Evolutionary conservation across 331 rosid species (phyloP), one percentile per base, ranked within the genome.

Genomic region (Quercus lobata): DNA sequence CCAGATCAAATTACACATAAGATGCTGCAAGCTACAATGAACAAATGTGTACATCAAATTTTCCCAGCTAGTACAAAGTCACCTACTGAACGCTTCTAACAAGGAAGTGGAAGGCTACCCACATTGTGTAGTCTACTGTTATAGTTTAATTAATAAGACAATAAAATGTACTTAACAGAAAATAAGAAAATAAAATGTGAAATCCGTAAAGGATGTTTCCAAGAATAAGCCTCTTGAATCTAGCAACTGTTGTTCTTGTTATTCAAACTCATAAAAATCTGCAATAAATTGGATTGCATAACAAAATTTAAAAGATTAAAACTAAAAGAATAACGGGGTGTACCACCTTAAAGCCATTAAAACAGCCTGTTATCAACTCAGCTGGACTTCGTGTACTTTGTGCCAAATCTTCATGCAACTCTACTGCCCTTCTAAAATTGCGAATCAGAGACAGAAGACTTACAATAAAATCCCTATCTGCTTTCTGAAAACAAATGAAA

Each of bases 281-380:
- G 72, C 52, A 34, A 29, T 24, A 68, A 35, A 17, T 35, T 68
- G 1, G 78, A 62, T 44, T 16, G 37, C 73, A 30, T 17, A 62
- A 73, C 27, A 54, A 27, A 80, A 57, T 25, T 22, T 22, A 25
- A 37, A 86, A 60, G 11, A 56, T 62, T 44, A 17, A 73, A 29
- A 21, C 54, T 3, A 27, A 69, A 7, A 74, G 17, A 21, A 41
- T 46, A 83, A 76, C 56, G 81, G 69, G 24, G 25, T 46, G 58
- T 12, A 75, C 79, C 73, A 92, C 97, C 97, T 91, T 90, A 79
- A 92, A 83, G 78, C 92, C 90, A 86, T 88, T 74, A 76, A 91
- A 92, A 78, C 74, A 66, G 65, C 98, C 98, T 15, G 74, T 91
- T 80, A 95, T 71, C 80, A 95, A 87, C 88, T 95, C 97, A 69